A percentile compares a stretch with the other conserved stretches of the same genome.
phyloP scores from a whole-genome alignment of 306 rosid species.

The Lotus japonicus region DNA sequence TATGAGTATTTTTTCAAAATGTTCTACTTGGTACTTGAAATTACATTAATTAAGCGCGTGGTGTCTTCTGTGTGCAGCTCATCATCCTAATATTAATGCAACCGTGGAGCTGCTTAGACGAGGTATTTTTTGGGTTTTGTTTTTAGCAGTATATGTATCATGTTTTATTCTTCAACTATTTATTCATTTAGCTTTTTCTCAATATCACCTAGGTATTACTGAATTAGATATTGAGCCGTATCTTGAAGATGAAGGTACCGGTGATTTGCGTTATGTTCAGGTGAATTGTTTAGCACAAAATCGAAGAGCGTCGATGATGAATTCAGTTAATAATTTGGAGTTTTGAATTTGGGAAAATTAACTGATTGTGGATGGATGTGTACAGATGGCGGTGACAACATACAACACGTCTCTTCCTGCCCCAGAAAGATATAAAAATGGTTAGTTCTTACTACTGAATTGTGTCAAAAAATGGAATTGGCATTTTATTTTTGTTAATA shows the following conservation, averaged over 20 bases:
- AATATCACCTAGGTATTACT: slow-evolving; percentile 46
- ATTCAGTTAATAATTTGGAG: neutral
- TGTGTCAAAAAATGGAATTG: neutral
- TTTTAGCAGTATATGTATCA: neutral
- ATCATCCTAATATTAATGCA: slow-evolving; percentile 92
- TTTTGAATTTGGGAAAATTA: slow-evolving; percentile 6
- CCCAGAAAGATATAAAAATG: slow-evolving; percentile 72
- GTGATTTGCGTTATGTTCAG: slow-evolving; percentile 86
- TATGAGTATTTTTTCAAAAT: neutral
- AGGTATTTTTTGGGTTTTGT: slow-evolving; percentile 37
- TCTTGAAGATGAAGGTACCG: slow-evolving; percentile 82
- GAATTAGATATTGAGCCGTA: slow-evolving; percentile 52
- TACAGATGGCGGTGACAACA: slow-evolving; percentile 97
- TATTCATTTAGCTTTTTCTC: neutral
- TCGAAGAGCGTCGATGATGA: slow-evolving; percentile 1
- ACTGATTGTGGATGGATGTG: slow-evolving; percentile 5
- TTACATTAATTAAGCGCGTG: slow-evolving; percentile 5
- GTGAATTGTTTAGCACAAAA: slow-evolving; percentile 15
- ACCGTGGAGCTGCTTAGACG: slow-evolving; percentile 65
- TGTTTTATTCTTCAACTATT: neutral
- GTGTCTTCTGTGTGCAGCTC: slow-evolving; percentile 46
- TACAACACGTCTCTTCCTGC: slow-evolving; percentile 76
- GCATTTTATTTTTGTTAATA: neutral
- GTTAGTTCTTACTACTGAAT: slow-evolving; percentile 32
- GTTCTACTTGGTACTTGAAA: neutral